These are phyloP conservation scores for Globisporangium camurandrum DNA, from an alignment of 352 stramenopile species.

Conservation along the genomic window DNA sequence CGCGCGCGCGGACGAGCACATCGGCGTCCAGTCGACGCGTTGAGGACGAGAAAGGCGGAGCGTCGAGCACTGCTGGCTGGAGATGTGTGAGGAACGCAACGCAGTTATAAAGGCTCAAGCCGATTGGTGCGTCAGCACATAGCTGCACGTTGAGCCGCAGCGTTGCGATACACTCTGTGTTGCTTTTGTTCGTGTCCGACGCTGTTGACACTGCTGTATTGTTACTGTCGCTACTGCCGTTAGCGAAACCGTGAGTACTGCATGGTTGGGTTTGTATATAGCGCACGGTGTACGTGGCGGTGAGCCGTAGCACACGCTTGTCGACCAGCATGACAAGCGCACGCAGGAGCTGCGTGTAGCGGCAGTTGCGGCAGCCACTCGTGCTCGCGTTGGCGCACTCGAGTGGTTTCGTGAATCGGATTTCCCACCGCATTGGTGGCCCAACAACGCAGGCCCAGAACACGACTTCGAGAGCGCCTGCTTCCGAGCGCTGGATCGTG, in stretches of 20 bases:
- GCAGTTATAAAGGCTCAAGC: constrained; percentile 32
- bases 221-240: neutral
- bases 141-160: constrained; percentile 42
- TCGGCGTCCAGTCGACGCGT: constrained; percentile 11
- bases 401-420: constrained; percentile 34
- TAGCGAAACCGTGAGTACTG: neutral
- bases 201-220: neutral
- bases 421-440: too few relatives aligned
- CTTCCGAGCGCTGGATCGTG: constrained; percentile 18
- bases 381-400: constrained; percentile 32
- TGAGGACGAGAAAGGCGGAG: too few relatives aligned
- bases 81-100: constrained; percentile 54
- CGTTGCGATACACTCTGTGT: constrained; percentile 23
- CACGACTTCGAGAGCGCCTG: constrained; percentile 25
- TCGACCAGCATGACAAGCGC: constrained; percentile 38
- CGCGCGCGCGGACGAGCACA: constrained; percentile 23
- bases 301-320: constrained; percentile 23
- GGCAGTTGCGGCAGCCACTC: constrained; percentile 27
- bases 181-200: too few relatives aligned
- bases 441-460: constrained; percentile 11
- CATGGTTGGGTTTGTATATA: neutral
- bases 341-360: constrained; percentile 39
- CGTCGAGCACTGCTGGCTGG: constrained; percentile 32
- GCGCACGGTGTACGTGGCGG: constrained; percentile 38
- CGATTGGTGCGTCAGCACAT: constrained; percentile 19